Conservation (phyloP, 441 rosid genomes). For the Adansonia grandidieri region DNA sequence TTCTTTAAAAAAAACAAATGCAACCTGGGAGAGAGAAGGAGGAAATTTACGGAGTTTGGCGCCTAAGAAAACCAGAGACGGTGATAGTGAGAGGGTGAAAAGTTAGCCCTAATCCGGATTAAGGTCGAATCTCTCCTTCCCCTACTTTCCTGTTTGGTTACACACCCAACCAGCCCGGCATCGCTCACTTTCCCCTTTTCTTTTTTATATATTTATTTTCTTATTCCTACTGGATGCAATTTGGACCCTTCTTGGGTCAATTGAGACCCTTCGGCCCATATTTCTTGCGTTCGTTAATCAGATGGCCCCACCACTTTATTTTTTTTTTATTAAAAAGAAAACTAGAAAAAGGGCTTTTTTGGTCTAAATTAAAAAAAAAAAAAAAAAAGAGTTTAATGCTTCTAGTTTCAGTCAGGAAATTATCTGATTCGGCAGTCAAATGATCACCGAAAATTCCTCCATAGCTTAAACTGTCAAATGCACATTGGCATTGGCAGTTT, state of each 20-base stretch:
- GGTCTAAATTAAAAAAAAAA: neutral
- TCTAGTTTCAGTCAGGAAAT: neutral
- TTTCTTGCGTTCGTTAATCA: neutral
- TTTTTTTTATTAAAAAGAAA: neutral
- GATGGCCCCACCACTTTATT: neutral
- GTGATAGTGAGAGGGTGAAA: conserved; percentile 33
- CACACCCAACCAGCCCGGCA: conserved; percentile 33
- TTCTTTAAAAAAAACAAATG: neutral
- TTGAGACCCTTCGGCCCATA: neutral
- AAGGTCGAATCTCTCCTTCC: conserved; percentile 25
- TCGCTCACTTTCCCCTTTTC: neutral
- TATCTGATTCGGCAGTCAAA: neutral
- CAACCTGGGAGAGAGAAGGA: conserved; percentile 23
- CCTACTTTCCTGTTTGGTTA: conserved; percentile 51
- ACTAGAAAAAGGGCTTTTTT: neutral
- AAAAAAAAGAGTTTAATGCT: neutral
- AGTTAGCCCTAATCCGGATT: conserved; percentile 66
- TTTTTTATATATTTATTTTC: neutral
- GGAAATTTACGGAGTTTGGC: conserved; percentile 47
- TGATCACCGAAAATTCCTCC: neutral
- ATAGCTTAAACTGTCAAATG: neutral
- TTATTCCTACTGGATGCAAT: neutral
- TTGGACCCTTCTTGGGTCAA: neutral
- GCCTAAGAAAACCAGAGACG: conserved; percentile 37
- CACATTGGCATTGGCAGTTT: neutral